A percentile compares a stretch with the other conserved stretches of the same genome.
Conservation (phyloP, 2,329 filamentous ascomycete species). For the Aspergillus ruber region DNA sequence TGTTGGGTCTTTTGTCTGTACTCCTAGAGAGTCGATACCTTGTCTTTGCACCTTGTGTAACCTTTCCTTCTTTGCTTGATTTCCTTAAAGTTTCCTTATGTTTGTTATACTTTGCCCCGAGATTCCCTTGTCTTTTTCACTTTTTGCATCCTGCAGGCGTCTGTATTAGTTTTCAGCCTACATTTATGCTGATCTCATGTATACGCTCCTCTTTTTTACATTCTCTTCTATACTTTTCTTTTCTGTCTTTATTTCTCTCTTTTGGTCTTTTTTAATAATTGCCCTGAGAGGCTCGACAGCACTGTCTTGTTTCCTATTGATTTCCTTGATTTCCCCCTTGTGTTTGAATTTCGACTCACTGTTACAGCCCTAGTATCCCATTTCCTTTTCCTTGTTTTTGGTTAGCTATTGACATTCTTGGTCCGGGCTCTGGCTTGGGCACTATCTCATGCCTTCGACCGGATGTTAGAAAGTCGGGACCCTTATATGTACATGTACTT, state of each 20-base stretch:
- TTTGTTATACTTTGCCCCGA: background rate
- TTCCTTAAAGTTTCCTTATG: conserved; percentile 18
- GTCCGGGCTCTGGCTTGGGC: conserved; percentile 16
- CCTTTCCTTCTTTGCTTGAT: conserved; percentile 9
- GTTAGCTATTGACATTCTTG: conserved; percentile 13
- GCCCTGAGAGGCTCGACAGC: conserved; percentile 13
- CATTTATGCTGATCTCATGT: conserved; percentile 24
- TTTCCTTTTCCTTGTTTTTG: conserved; percentile 14
- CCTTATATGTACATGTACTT: conserved; percentile 27
- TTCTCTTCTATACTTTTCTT: conserved; percentile 10
- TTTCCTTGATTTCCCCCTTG: conserved; percentile 1
- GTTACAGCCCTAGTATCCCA: conserved; percentile 9
- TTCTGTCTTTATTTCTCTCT: conserved; percentile 4
- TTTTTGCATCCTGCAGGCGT: conserved; percentile 35
- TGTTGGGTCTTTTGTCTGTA: conserved; percentile 7
- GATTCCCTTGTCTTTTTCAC: conserved; percentile 4
- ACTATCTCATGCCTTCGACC: conserved; percentile 12
- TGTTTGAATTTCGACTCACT: conserved; percentile 8
- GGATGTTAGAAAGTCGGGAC: conserved; percentile 9
- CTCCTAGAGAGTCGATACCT: conserved; percentile 23
- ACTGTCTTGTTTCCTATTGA: conserved; percentile 9
- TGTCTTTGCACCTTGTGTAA: background rate
- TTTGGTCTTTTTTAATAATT: conserved; percentile 6
- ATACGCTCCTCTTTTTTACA: conserved; percentile 18
- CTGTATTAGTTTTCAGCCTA: conserved; percentile 27